phyloP scores from a whole-genome alignment of 2,329 filamentous ascomycete species.

The Arthroderma sp. region DNA sequence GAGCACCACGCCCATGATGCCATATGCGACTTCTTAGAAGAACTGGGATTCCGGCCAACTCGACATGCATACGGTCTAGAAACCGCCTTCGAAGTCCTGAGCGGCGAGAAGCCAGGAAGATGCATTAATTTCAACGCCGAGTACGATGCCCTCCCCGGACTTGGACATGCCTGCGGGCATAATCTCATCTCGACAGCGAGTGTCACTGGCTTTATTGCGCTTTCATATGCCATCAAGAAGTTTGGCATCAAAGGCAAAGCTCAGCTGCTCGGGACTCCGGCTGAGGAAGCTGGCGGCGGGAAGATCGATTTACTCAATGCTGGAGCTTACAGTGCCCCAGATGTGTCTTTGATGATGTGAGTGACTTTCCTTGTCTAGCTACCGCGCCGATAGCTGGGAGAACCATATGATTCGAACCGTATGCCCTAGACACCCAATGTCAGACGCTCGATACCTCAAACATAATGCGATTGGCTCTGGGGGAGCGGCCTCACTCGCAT shows the following conservation, averaged over 20 bases:
- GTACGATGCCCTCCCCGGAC: constrained; percentile 33
- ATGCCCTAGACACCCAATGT: constrained; percentile 6
- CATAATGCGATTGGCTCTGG: constrained; percentile 13
- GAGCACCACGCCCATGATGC: constrained; percentile 43
- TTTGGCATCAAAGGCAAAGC: constrained; percentile 29
- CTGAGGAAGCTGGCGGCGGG: constrained; percentile 30
- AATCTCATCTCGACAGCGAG: constrained; percentile 30
- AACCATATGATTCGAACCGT: neutral
- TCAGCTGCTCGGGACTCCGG: constrained; percentile 30
- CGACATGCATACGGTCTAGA: constrained; percentile 41
- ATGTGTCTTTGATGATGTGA: constrained; percentile 33
- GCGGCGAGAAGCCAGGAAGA: neutral
- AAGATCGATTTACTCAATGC: constrained; percentile 34
- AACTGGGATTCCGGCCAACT: constrained; percentile 37
- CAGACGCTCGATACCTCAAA: constrained; percentile 4
- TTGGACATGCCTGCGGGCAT: constrained; percentile 33
- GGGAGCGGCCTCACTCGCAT: constrained; percentile 15
- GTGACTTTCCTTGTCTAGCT: neutral
- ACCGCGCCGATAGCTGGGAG: neutral
- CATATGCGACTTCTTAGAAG: constrained; percentile 36
- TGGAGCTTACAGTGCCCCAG: constrained; percentile 32
- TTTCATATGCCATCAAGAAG: constrained; percentile 35
- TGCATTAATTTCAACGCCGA: constrained; percentile 27
- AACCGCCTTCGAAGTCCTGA: constrained; percentile 36
- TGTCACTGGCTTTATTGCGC: constrained; percentile 34